Percentiles rank a stretch among this genome's conserved stretches.
phyloP scores from a whole-genome alignment of 2,329 filamentous ascomycete genomes.

The Colletotrichum kahawae region DNA sequence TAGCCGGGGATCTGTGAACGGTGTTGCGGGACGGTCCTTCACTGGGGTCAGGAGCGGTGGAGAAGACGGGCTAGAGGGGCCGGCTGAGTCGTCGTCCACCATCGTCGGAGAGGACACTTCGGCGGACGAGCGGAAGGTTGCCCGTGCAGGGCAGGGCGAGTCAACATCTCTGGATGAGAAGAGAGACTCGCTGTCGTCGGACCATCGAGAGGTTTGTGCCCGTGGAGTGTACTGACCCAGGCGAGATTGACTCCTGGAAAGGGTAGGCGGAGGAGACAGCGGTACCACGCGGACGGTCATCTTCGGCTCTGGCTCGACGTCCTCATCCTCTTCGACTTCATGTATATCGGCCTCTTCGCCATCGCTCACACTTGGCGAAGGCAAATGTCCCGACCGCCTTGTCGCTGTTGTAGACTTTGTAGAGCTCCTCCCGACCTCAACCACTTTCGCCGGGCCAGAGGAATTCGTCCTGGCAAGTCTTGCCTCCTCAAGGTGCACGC shows the following conservation, averaged over 20 bases:
- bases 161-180: conserved; percentile 15
- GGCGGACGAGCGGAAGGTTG: conserved; percentile 7
- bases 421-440: conserved; percentile 17
- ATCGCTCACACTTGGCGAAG: neutral
- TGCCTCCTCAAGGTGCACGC: conserved; percentile 16
- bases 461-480: conserved; percentile 15
- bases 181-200: conserved; percentile 16
- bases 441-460: conserved; percentile 7
- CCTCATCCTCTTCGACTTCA: neutral
- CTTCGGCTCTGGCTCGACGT: neutral
- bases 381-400: neutral
- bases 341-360: neutral
- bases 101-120: conserved; percentile 11
- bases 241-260: neutral
- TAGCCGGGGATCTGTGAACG: conserved; percentile 8
- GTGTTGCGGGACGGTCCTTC: conserved; percentile 9
- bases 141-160: conserved; percentile 4
- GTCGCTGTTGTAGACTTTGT: conserved; percentile 7
- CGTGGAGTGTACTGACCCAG: neutral
- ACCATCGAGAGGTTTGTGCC: conserved; percentile 17
- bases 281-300: neutral
- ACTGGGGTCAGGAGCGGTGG: neutral
- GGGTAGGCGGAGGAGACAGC: conserved; percentile 5
- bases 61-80: neutral
- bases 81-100: conserved; percentile 5